phyloP scores from a whole-genome alignment of 257 asterid genomes.

The Lycium barbarum region DNA sequence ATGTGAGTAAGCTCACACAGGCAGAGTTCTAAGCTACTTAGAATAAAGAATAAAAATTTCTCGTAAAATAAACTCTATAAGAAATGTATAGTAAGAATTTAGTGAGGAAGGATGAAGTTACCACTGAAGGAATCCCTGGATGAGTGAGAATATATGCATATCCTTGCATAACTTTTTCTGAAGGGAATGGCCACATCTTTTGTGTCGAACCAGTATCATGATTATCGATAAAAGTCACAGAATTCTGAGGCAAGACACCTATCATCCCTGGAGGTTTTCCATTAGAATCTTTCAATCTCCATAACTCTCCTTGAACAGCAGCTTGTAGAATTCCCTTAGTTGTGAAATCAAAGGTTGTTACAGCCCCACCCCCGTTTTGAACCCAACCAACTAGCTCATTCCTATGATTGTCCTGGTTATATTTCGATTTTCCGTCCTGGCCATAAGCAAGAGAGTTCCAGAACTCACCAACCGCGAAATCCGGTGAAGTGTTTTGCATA shows the following conservation, averaged over 20 bases:
- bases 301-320: slow-evolving; percentile 75
- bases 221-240: slow-evolving; percentile 85
- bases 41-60: neutral
- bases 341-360: slow-evolving; percentile 79
- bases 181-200: slow-evolving; percentile 74
- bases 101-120: neutral
- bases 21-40: neutral
- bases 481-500: slow-evolving; percentile 62
- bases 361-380: slow-evolving; percentile 49
- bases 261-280: slow-evolving; percentile 87
- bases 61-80: neutral
- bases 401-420: slow-evolving; percentile 64
- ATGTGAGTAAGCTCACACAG: neutral
- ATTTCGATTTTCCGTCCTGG: neutral
- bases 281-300: slow-evolving; percentile 67
- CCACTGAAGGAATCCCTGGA: slow-evolving; percentile 82
- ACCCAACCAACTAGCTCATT: slow-evolving; percentile 63
- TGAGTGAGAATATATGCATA: slow-evolving; percentile 91
- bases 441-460: slow-evolving; percentile 22
- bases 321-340: slow-evolving; percentile 78
- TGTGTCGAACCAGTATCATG: slow-evolving; percentile 88
- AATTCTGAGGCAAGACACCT: slow-evolving; percentile 64
- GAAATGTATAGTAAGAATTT: neutral
- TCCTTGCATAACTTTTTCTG: slow-evolving; percentile 73
- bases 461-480: slow-evolving; percentile 83